A percentile compares a stretch with the other conserved stretches of the same genome.
Evolutionary conservation across 2,329 filamentous ascomycete genomes (phyloP).

Genomic region (Stylonectria norvegica): DNA sequence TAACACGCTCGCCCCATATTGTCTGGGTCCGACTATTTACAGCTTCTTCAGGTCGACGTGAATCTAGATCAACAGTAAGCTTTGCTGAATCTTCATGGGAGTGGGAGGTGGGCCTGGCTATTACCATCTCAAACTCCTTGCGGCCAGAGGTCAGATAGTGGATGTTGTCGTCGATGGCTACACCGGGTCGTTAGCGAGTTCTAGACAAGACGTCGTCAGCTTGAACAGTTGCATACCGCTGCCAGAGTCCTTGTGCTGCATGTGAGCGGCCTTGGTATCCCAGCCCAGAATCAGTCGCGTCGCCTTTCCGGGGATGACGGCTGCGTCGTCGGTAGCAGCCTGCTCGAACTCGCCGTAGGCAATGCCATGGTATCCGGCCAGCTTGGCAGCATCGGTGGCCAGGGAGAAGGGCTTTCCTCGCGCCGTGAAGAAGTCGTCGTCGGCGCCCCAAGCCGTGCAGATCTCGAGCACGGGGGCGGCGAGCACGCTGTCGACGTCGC

Average conservation of each 20-base stretch:
- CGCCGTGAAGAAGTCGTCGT: slow-evolving; percentile 30
- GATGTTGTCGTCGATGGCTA: slow-evolving; percentile 37
- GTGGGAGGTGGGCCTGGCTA: slow-evolving; percentile 5
- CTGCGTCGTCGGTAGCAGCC: slow-evolving; percentile 27
- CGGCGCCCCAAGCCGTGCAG: slow-evolving; percentile 33
- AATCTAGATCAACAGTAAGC: slow-evolving; percentile 18
- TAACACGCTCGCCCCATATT: too few relatives aligned
- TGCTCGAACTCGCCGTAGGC: slow-evolving; percentile 33
- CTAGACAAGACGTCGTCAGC: background rate
- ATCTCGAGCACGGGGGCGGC: slow-evolving; percentile 38
- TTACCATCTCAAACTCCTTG: slow-evolving; percentile 33
- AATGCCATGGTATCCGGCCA: slow-evolving; percentile 32
- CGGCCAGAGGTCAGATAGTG: slow-evolving; percentile 29
- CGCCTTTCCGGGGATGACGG: slow-evolving; percentile 28
- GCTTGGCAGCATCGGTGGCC: slow-evolving; percentile 18
- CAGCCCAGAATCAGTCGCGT: slow-evolving; percentile 37
- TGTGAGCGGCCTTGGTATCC: slow-evolving; percentile 39
- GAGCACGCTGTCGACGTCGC: slow-evolving; percentile 27
- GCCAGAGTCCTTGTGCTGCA: slow-evolving; percentile 30
- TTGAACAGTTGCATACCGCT: slow-evolving; percentile 24
- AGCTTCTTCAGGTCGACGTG: slow-evolving; percentile 19
- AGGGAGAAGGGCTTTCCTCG: slow-evolving; percentile 29
- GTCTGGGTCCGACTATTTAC: too few relatives aligned
- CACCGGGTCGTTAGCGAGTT: background rate
- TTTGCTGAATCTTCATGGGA: background rate